Base-by-base conservation (phyloP, 2,329 filamentous ascomycete species). In the Penicillium nordicum region DNA sequence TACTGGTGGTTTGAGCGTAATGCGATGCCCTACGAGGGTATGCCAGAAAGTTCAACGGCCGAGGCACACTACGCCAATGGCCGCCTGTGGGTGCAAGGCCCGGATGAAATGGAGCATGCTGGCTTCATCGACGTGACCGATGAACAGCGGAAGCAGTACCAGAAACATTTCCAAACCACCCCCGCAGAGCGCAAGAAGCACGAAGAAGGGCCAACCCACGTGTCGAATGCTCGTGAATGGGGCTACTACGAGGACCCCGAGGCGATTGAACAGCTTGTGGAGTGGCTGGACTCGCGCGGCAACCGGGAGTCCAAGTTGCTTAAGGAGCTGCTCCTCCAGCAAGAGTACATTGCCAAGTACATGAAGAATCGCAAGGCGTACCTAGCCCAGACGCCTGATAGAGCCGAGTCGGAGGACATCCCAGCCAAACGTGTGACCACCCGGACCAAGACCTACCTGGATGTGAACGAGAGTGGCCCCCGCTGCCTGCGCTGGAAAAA, bases 1-100 rank as follows among this genome's bases (percentile, higher is more conserved):
- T 99, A 97, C 75, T 97, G 95, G 80, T 99, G 94, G 93, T 97
- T 97, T 72, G 94, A 99, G 76, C 88, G 93, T 60, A 99, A 97
- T 69, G 94, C 92, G 25, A 97, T 97, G 92, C 94, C 94, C 0
- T 96, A 93, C 68, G 91, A 83, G 32, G 94, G 94, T 5, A 81
- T 97, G 53, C 92, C 92, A 0, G 85, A 84, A 62, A 96, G 91
- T 73, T 97, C 92, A 16, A 97, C 93, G 1, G 89, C 91, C 1
- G 81, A 86, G 44, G 92, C 93, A 23, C 87, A 84, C 9, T 99
- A 97, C 70, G 92, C 93, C 40, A 99, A 97, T 71, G 94, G 91
- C 9, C 90, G 93, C 57, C 83, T 99, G 55, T 99, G 94, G 94
- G 87, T 99, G 14, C 94, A 99, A 74, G 94, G 94, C 0, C 94